A percentile compares a stretch with the other conserved stretches of the same genome.
Evolutionary conservation across 2,329 filamentous ascomycete genomes (phyloP).

Genomic region (Verticillium longisporum): DNA sequence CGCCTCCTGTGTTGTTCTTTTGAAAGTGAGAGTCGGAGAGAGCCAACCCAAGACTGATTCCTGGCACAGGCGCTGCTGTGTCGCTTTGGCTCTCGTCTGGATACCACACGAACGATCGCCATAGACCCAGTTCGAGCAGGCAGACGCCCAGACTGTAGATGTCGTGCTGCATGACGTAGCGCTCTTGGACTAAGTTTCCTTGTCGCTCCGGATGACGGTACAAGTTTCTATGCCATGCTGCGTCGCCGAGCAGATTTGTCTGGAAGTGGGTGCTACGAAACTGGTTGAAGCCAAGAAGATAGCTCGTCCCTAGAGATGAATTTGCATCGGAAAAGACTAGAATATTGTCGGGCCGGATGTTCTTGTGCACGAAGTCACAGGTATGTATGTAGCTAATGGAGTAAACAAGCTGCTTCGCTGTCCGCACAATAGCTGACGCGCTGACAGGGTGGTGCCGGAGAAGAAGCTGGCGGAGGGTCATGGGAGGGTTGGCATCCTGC

Average conservation of each 20-base stretch:
- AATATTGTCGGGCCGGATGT: constrained; percentile 34
- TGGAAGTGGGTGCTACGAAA: constrained; percentile 25
- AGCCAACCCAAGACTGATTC: not conserved
- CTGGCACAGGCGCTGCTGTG: not conserved
- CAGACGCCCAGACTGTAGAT: constrained; percentile 50
- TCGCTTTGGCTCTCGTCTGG: not conserved
- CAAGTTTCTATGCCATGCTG: constrained; percentile 33
- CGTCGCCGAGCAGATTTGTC: constrained; percentile 26
- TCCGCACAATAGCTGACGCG: constrained; percentile 18
- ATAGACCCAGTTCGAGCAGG: constrained; percentile 45
- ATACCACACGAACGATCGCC: constrained; percentile 24
- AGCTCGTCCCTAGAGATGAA: constrained; percentile 10
- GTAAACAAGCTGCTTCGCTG: constrained; percentile 17
- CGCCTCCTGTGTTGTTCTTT: not conserved
- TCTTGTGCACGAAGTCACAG: constrained; percentile 38
- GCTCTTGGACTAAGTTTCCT: constrained; percentile 26
- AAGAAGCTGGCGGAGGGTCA: not conserved
- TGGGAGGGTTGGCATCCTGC: not conserved
- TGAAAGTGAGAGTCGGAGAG: not conserved
- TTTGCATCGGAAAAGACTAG: constrained; percentile 18
- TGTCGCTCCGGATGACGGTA: constrained; percentile 44
- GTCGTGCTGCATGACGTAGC: constrained; percentile 46
- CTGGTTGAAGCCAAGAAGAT: constrained; percentile 37
- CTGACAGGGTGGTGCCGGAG: not conserved
- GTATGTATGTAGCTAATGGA: constrained; percentile 25